These are phyloP conservation scores for Lactarius sanguifluus DNA, from an alignment of 768 basidiomycete species.

Conservation along the genomic window DNA sequence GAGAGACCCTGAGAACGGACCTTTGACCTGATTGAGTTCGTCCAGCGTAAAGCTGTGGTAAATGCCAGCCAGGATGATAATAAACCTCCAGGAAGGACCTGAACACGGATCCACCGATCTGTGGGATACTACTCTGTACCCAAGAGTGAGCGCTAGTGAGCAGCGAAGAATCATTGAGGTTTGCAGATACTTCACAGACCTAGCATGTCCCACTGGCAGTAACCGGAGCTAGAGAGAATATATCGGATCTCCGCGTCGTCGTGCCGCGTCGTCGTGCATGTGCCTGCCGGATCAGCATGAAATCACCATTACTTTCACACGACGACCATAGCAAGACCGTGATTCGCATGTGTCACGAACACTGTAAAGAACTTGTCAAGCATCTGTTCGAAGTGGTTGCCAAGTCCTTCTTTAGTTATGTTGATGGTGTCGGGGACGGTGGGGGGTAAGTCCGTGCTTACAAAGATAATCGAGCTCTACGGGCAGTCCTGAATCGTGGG, in stretches of 20 bases:
- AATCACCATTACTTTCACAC: background rate
- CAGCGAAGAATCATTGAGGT: background rate
- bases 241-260: slow-evolving; percentile 96
- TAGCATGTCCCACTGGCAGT: slow-evolving; percentile 72
- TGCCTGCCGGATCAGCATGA: slow-evolving; percentile 48
- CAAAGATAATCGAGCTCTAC: slow-evolving; percentile 54
- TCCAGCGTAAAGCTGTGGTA: slow-evolving; percentile 97
- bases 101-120: slow-evolving; percentile 80
- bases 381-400: slow-evolving; percentile 78
- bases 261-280: no score
- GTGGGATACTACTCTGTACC: slow-evolving; percentile 58
- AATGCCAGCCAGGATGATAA: slow-evolving; percentile 86
- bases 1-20: slow-evolving; percentile 37
- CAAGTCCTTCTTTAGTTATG: slow-evolving; percentile 73
- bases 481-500: slow-evolving; percentile 64
- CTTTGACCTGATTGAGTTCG: slow-evolving; percentile 69
- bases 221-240: slow-evolving; percentile 81
- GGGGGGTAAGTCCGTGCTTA: slow-evolving; percentile 64
- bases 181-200: slow-evolving; percentile 45
- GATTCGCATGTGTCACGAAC: slow-evolving; percentile 39
- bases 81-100: slow-evolving; percentile 70
- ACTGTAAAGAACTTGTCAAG: slow-evolving; percentile 82
- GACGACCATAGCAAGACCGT: background rate
- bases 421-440: slow-evolving; percentile 73
- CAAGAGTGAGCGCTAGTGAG: no score